Base-by-base conservation (phyloP, 108 stramenopile genomes). In the Cafeteria roenbergensis region DNA sequence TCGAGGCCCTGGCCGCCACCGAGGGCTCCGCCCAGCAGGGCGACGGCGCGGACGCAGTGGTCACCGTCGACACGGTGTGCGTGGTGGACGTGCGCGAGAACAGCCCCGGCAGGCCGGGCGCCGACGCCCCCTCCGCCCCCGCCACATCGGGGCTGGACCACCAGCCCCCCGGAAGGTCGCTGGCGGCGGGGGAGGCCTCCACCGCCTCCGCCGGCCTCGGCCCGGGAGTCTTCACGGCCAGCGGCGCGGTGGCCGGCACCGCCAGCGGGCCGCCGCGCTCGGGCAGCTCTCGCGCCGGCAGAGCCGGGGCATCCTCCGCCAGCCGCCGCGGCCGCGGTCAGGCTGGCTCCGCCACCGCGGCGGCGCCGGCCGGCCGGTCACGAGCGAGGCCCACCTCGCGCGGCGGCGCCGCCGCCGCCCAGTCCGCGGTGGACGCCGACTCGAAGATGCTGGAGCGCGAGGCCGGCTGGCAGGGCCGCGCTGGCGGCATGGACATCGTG, bases 51-150 rank as follows among this genome's bases (percentile, higher is more conserved):
- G 64, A 38, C n/a, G 63, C 73, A 36, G 54, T 72, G 4, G 67
- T 79, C 31, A 73, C 74, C 22, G 82, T 87, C 28, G 77, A 75
- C 50, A 85, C 86, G 20, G 72, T 88, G 6, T 90, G 88, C 64
- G 74, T 86, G 33, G 87, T 90, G 50, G 88, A 90, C 71, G 65
- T 81, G 6, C 70, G 87, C 37, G 87, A 85, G 20, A 84, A 88
- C 54, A 63, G 21, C 34, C 26, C 51, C 2, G 53, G 22, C 28
- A 8, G 1, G 34, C 26, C 37, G 30, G 60, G 54, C 21, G 29
- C 54, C 14, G 42, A 24, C 24, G 55, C 54, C 38, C 31, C 28
- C 34, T 20, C 52, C 1, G 22, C 42, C 6, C 1, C 64, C 22
- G 64, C 28, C 28, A 20, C 64, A 0, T 25, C 62, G 25, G 42